Percentiles rank a stretch among this genome's conserved stretches.
phyloP scores from a whole-genome alignment of 179 eudicot species.

The Sideroxylon spinosum region DNA sequence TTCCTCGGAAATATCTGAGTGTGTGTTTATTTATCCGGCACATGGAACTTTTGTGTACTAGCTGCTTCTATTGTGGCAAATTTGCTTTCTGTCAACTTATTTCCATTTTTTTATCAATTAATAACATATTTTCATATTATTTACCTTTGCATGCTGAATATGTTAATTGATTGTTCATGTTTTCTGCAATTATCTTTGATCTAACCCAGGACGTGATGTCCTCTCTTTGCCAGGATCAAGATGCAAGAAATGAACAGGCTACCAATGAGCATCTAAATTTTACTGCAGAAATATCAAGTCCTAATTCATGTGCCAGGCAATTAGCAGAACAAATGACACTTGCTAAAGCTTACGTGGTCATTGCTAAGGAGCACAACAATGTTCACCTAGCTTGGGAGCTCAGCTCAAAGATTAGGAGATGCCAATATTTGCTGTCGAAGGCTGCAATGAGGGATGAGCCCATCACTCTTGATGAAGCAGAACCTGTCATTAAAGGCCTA shows the following conservation, averaged over 20 bases:
- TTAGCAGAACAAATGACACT: conserved; percentile 73
- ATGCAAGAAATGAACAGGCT: conserved; percentile 24
- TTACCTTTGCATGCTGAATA: neutral
- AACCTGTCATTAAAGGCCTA: conserved; percentile 48
- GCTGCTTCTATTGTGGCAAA: neutral
- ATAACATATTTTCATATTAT: neutral
- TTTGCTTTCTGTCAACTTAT: neutral
- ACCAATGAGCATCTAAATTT: conserved; percentile 31
- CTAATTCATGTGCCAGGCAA: conserved; percentile 63
- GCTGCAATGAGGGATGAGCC: conserved; percentile 71
- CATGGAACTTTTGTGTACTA: neutral
- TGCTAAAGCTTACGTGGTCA: conserved; percentile 73
- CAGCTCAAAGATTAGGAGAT: conserved; percentile 59
- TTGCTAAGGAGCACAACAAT: conserved; percentile 77
- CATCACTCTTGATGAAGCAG: conserved; percentile 52
- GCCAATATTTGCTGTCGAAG: conserved; percentile 69
- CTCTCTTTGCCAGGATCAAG: conserved; percentile 42
- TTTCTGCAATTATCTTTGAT: conserved; percentile 8
- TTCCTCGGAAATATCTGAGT: neutral
- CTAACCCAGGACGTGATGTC: neutral
- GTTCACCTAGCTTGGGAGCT: conserved; percentile 85
- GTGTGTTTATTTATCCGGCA: neutral
- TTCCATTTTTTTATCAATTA: neutral
- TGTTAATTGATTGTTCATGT: neutral
- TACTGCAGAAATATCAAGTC: conserved; percentile 43